Evolutionary conservation across 2,329 filamentous ascomycete species (phyloP), one percentile per base, ranked within the genome.

Genomic region (Clarireedia homoeocarpa): DNA sequence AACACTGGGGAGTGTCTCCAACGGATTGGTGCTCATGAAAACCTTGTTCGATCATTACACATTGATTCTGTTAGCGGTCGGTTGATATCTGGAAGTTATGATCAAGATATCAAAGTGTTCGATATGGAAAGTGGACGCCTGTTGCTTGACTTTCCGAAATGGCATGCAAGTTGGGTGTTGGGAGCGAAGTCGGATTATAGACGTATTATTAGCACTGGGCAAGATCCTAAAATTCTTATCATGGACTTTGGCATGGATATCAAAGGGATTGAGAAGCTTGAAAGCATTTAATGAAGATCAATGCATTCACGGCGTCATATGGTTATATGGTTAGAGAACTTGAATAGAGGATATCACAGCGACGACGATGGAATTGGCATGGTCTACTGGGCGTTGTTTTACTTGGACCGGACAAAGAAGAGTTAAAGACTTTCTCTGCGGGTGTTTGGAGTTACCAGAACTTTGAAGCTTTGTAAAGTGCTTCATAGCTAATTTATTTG

Each of bases 91-190:
- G 94, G 90, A 17, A 94, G 88, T 69, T 99, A 99, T 71, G 94
- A 99, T 70, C 89, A 89, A 65, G 91, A 92, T 65, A 91, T 99
- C 69, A 95, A 95, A 69, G 90, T 97, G 1, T 96, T 91, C 72
- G 88, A 96, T 70, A 87, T 94, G 73, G 83, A 85, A 61, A 86
- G 85, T 2, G 92, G 91, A 36, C 76, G 84, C 48, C 79, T 90
- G 63, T 80, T 92, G 58, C 82, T 95, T 60, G 85, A 91, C 64
- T 92, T 96, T 66, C 88, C 91, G n/a, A 85, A 88, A 63, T 97
- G 91, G 91, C 95, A 96, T 57, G 86, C 87, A 10, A 95, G 90
- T 72, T 99, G 94, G 94, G 95, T 99, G 67, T 75, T 99, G 58
- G 91, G 89, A 61, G 94, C 94, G 51, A 96, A 96, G 78, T 91